A percentile compares a stretch with the other conserved stretches of the same genome.
Evolutionary conservation across 1,284 basidiomycete species (phyloP).

Genomic region (Rhodotorula sp.): DNA sequence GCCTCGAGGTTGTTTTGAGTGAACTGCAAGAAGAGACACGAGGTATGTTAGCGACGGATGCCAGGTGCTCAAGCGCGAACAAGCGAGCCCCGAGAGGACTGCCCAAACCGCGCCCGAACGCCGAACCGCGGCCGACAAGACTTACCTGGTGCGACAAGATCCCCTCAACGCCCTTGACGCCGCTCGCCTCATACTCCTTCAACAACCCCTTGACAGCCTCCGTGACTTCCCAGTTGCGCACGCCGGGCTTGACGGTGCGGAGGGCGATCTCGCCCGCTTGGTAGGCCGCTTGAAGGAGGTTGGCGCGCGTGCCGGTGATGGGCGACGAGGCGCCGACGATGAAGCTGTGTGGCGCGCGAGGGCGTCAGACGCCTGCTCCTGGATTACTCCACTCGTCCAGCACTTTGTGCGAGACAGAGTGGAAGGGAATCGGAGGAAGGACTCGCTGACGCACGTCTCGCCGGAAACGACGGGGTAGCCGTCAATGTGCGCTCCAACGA

Average conservation of each 20-base stretch:
- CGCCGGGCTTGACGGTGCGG: conserved; percentile 52
- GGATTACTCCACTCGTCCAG: too few relatives aligned
- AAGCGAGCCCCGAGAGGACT: too few relatives aligned
- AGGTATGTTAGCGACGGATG: too few relatives aligned
- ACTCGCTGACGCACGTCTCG: conserved; percentile 65
- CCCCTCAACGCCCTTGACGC: conserved; percentile 88
- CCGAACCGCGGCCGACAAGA: neutral
- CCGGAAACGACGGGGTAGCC: conserved; percentile 81
- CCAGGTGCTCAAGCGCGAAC: too few relatives aligned
- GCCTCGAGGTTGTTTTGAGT: conserved; percentile 91
- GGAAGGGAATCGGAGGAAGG: too few relatives aligned
- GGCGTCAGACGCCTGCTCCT: too few relatives aligned
- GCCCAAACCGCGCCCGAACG: neutral
- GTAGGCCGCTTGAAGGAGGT: conserved; percentile 90
- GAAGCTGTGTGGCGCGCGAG: conserved; percentile 49
- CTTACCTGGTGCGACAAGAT: conserved; percentile 41
- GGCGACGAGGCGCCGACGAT: conserved; percentile 69
- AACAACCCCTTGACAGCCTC: conserved; percentile 73
- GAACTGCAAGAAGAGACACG: conserved; percentile 58
- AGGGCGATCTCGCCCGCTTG: conserved; percentile 81
- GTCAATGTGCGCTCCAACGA: conserved; percentile 95
- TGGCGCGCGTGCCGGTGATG: conserved; percentile 79
- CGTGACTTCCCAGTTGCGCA: conserved; percentile 92
- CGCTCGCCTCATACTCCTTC: conserved; percentile 55
- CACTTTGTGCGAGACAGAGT: too few relatives aligned